Conservation (phyloP, 129 eudicot species). For the Logfia minima region DNA sequence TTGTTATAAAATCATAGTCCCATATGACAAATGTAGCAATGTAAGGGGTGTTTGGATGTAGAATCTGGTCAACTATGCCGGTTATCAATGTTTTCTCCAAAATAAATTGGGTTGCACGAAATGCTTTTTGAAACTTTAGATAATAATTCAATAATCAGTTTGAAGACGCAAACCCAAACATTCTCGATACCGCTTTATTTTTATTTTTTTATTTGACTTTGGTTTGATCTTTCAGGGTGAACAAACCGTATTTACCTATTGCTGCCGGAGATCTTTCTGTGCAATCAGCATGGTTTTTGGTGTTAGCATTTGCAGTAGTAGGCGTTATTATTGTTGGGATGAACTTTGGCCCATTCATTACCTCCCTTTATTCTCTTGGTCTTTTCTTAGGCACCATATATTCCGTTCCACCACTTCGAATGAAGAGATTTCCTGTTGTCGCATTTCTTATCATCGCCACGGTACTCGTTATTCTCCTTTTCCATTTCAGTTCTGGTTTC, state of each 20-base stretch:
- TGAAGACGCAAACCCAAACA: neutral
- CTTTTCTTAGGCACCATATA: conserved; percentile 95
- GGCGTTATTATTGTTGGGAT: conserved; percentile 78
- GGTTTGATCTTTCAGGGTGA: conserved; percentile 59
- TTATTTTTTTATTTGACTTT: neutral
- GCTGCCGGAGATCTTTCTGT: conserved; percentile 99
- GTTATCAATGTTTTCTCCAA: neutral
- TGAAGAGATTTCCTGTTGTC: conserved; percentile 93
- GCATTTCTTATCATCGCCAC: conserved; percentile 98
- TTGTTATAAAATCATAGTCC: neutral
- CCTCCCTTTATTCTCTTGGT: conserved; percentile 81
- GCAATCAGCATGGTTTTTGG: conserved; percentile 94
- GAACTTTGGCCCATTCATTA: conserved; percentile 88
- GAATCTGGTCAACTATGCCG: neutral
- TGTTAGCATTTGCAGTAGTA: conserved; percentile 65
- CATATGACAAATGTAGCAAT: neutral
- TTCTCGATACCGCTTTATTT: neutral
- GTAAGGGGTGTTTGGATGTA: neutral
- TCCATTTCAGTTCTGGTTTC: no score
- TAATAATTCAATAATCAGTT: neutral
- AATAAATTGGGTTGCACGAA: neutral
- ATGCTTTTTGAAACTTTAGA: neutral
- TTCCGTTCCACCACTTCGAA: conserved; percentile 94
- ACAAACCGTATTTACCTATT: conserved; percentile 93
- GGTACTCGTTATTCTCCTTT: conserved; percentile 43